phyloP scores from a whole-genome alignment of 148 eudicot species.

The Rhododendron williamsianum region DNA sequence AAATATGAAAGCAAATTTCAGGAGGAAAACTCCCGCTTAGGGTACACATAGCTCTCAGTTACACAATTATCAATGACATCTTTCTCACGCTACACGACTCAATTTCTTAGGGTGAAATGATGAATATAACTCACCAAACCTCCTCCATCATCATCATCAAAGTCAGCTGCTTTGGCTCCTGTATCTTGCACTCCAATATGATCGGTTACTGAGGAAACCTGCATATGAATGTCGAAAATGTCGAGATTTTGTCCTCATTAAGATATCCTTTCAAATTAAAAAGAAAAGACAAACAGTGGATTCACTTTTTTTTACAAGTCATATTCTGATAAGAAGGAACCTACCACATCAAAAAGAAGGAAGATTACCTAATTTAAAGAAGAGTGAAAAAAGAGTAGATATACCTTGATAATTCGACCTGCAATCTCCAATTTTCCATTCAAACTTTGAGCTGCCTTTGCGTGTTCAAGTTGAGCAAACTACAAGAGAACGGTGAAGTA shows the following conservation, averaged over 20 bases:
- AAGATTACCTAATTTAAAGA: background rate
- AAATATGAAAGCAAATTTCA: background rate
- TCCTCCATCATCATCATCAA: slow-evolving; percentile 98
- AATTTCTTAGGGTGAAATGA: background rate
- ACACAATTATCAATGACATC: background rate
- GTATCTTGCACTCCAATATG: slow-evolving; percentile 79
- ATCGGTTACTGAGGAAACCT: slow-evolving; percentile 89
- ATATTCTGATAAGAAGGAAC: background rate
- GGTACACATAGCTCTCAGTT: background rate
- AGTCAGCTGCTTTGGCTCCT: slow-evolving; percentile 78
- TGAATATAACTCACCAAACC: slow-evolving; percentile 71
- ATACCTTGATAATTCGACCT: slow-evolving; percentile 84
- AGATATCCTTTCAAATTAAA: background rate
- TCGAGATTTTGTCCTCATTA: background rate
- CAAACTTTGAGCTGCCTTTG: slow-evolving; percentile 84
- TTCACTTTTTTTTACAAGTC: background rate
- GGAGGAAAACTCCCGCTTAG: background rate
- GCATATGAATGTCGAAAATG: slow-evolving; percentile 1
- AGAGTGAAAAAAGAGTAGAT: background rate
- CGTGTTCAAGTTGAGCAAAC: slow-evolving; percentile 88
- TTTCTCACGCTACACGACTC: background rate
- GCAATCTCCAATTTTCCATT: slow-evolving; percentile 93
- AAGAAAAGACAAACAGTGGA: background rate
- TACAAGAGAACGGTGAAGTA: slow-evolving; percentile 18
- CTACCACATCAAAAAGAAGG: background rate